These are phyloP conservation scores for Rhodotorula sp. DNA, from an alignment of 1,284 basidiomycete species.

Conservation along the genomic window DNA sequence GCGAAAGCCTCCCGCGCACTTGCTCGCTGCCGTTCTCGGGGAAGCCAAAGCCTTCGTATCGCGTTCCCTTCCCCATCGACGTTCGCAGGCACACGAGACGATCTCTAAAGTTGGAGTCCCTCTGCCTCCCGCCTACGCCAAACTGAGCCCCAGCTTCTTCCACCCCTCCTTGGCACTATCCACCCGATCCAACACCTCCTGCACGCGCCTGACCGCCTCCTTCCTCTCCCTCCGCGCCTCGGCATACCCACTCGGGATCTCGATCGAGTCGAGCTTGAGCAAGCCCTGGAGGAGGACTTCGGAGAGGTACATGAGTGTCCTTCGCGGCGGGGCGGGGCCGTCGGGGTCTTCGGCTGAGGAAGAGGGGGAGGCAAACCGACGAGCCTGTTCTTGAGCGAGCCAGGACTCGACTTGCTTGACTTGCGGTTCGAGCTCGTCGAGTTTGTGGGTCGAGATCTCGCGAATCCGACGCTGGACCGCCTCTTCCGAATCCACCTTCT, in stretches of 20 bases:
- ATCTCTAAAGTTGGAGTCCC: neutral
- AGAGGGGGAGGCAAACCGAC: slow-evolving; percentile 44
- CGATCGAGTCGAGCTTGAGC: slow-evolving; percentile 70
- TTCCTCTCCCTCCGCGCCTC: slow-evolving; percentile 69
- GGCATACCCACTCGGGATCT: slow-evolving; percentile 66
- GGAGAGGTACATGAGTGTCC: slow-evolving; percentile 60
- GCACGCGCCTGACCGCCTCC: slow-evolving; percentile 67
- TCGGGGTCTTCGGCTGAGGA: neutral
- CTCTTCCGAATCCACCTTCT: slow-evolving; percentile 28
- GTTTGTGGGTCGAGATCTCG: slow-evolving; percentile 17
- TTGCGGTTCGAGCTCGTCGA: slow-evolving; percentile 53
- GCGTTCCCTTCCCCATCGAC: too few species aligned
- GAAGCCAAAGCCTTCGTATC: too few species aligned
- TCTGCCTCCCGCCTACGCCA: neutral
- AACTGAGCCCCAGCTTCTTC: slow-evolving; percentile 44
- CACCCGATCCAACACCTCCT: slow-evolving; percentile 59
- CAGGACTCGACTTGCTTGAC: slow-evolving; percentile 55
- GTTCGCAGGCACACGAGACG: neutral
- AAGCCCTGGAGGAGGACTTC: slow-evolving; percentile 65
- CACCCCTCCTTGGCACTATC: slow-evolving; percentile 55
- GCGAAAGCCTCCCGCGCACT: too few species aligned
- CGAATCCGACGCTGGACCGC: slow-evolving; percentile 19
- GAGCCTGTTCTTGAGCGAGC: slow-evolving; percentile 15
- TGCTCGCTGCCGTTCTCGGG: too few species aligned
- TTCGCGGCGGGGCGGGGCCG: slow-evolving; percentile 48